Conservation (phyloP, 805 yeast species). For the Candida manassasensis region DNA sequence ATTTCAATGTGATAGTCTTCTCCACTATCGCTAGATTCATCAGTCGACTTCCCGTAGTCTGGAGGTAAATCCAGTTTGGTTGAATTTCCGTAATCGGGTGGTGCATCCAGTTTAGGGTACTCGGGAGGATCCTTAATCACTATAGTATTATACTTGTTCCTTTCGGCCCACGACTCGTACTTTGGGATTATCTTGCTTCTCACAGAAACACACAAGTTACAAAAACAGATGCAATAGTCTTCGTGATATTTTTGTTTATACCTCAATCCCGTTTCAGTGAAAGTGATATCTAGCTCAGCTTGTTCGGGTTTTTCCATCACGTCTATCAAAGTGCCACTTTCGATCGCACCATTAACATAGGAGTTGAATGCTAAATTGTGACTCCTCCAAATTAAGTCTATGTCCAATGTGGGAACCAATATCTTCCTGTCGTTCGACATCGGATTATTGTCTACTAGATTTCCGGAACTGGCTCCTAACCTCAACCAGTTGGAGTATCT, state of each 20-base stretch:
- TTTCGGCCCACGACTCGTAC: conserved; percentile 4
- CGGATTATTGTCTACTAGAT: background rate
- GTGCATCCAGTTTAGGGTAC: conserved; percentile 2
- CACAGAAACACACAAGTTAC: conserved; percentile 6
- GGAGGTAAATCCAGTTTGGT: conserved; percentile 4
- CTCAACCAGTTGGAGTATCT: conserved; percentile 11
- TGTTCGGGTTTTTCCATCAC: conserved; percentile 15
- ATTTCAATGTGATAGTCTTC: too few species aligned
- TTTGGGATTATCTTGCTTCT: conserved; percentile 1
- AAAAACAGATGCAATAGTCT: conserved; percentile 11
- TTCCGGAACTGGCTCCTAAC: background rate
- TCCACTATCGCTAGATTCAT: background rate
- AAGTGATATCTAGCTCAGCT: conserved; percentile 9
- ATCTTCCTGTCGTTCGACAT: background rate
- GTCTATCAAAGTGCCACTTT: conserved; percentile 10
- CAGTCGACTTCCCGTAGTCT: conserved; percentile 1
- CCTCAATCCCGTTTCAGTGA: conserved; percentile 9
- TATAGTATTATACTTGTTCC: background rate
- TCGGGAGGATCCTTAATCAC: conserved; percentile 3
- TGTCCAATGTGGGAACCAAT: conserved; percentile 18
- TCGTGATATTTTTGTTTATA: conserved; percentile 8
- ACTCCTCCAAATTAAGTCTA: conserved; percentile 18
- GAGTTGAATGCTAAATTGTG: conserved; percentile 13
- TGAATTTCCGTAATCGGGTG: conserved; percentile 5
- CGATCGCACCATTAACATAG: conserved; percentile 9